Percentiles rank a stretch among this genome's conserved stretches.
These are phyloP conservation scores for Typha latifolia DNA, from an alignment of 176 grass and related monocot genomes.

Conservation along the genomic window DNA sequence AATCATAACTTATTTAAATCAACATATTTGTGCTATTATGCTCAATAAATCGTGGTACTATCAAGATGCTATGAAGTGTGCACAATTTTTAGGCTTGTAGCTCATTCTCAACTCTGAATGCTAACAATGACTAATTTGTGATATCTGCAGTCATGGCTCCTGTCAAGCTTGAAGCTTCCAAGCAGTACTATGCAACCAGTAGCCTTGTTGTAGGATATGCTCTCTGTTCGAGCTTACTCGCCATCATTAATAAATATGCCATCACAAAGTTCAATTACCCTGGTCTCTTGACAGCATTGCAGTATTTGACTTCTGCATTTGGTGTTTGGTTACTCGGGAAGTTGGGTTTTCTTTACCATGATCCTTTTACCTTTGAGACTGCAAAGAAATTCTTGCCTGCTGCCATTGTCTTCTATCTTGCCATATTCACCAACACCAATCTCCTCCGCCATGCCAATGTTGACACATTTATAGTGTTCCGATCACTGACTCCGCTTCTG, in stretches of 20 bases:
- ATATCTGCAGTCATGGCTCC: constrained; percentile 23
- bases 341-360: constrained; percentile 54
- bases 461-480: constrained; percentile 81
- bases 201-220: constrained; percentile 77
- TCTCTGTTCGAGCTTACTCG: constrained; percentile 65
- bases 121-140: no score
- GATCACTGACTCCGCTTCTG: constrained; percentile 65
- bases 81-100: no score
- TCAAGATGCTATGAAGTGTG: no score
- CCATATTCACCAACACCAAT: constrained; percentile 93
- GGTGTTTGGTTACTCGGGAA: constrained; percentile 75
- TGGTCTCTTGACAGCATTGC: constrained; percentile 58
- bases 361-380: constrained; percentile 59
- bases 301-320: constrained; percentile 56
- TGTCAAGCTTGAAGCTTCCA: constrained; percentile 20
- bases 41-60: no score
- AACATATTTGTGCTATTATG: no score
- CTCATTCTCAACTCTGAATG: no score
- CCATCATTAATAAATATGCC: constrained; percentile 87
- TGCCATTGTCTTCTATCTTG: constrained; percentile 71
- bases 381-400: constrained; percentile 74
- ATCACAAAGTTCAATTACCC: constrained; percentile 75
- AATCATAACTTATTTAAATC: no score
- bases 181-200: constrained; percentile 49
- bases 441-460: constrained; percentile 75